phyloP scores from a whole-genome alignment of 1,284 basidiomycete species.

The Hymenochaete sp. region DNA sequence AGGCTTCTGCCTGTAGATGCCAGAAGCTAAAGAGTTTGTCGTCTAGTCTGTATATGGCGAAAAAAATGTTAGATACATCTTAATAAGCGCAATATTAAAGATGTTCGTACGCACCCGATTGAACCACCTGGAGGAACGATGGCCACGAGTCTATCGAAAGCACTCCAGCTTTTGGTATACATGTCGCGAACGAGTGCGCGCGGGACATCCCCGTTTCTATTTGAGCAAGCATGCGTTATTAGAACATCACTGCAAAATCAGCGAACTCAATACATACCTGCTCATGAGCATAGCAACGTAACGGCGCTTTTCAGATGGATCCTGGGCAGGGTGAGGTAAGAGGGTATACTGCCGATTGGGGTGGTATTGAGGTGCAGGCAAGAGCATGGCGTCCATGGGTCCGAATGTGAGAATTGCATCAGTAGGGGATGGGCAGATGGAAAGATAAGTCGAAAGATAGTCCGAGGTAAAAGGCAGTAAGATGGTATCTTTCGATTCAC shows the following conservation, averaged over 20 bases:
- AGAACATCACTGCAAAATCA: background rate
- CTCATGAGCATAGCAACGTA: constrained; percentile 63
- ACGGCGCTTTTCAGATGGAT: constrained; percentile 57
- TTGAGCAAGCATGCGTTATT: constrained; percentile 7
- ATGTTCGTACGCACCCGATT: constrained; percentile 54
- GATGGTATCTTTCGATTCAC: constrained; percentile 47
- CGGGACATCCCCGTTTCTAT: constrained; percentile 74
- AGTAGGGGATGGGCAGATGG: constrained; percentile 56
- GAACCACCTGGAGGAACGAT: constrained; percentile 81
- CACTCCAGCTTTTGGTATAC: constrained; percentile 86
- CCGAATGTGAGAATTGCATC: constrained; percentile 70
- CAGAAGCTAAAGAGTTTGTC: constrained; percentile 84
- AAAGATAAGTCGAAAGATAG: constrained; percentile 65
- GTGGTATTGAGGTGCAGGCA: constrained; percentile 61
- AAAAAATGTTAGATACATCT: constrained; percentile 2
- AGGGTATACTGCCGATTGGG: constrained; percentile 63
- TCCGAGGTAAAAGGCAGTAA: constrained; percentile 70
- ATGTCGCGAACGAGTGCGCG: constrained; percentile 75
- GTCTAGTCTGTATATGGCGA: constrained; percentile 60
- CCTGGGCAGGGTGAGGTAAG: constrained; percentile 71
- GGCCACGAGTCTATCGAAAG: constrained; percentile 73
- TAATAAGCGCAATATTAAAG: background rate
- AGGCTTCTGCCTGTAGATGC: constrained; percentile 69
- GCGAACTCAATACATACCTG: constrained; percentile 36
- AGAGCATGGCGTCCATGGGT: constrained; percentile 66